A percentile compares a stretch with the other conserved stretches of the same genome.
Evolutionary conservation across 306 rosid species (phyloP).

Genomic region (Styphnolobium japonicum): DNA sequence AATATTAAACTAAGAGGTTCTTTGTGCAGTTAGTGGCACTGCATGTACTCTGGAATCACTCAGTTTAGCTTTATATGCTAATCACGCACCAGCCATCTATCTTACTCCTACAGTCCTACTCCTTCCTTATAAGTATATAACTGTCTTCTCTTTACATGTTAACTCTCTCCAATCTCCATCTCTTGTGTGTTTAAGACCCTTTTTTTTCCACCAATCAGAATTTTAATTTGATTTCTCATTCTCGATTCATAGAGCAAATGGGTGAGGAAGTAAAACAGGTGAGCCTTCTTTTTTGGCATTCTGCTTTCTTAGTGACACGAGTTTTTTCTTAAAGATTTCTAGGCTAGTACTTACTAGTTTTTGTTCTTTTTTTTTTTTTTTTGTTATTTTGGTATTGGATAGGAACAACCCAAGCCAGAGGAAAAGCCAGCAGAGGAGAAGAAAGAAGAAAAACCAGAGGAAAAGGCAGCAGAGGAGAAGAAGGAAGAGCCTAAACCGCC

Average conservation of each 20-base stretch:
- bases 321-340: not conserved
- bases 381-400: not conserved
- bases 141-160: conserved; percentile 7
- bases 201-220: conserved; percentile 16
- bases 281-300: conserved; percentile 16
- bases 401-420: conserved; percentile 36
- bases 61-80: conserved; percentile 38
- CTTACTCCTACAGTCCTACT: conserved; percentile 6
- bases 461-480: conserved; percentile 33
- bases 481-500: conserved; percentile 64
- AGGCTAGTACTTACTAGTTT: not conserved
- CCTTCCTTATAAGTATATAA: conserved; percentile 45
- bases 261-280: conserved; percentile 82
- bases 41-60: conserved; percentile 74
- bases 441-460: conserved; percentile 22
- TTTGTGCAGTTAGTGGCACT: conserved; percentile 50
- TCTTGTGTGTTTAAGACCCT: not conserved
- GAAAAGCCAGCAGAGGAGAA: conserved; percentile 32
- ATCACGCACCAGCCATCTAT: conserved; percentile 36
- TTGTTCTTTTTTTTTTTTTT: not conserved
- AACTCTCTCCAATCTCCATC: not conserved
- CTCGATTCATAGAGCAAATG: conserved; percentile 41
- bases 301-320: conserved; percentile 4
- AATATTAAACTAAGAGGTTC: conserved; percentile 40
- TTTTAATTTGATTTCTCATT: conserved; percentile 9